Conservation (phyloP, 2,329 filamentous ascomycete genomes). For the Colletotrichum costaricense region DNA sequence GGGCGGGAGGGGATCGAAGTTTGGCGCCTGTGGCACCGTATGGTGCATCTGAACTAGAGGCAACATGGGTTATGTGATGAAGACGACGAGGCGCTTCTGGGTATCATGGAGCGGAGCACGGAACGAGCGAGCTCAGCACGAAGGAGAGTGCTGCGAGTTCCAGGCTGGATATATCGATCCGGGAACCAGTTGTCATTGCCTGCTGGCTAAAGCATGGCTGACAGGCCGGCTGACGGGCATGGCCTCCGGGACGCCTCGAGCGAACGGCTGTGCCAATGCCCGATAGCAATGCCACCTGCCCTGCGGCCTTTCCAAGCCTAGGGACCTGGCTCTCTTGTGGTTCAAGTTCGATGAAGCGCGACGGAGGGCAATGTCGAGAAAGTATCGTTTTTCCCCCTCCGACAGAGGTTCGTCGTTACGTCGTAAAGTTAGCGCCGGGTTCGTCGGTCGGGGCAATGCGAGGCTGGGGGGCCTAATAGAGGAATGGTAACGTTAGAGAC, state of each 20-base stretch:
- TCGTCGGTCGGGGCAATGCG: not conserved
- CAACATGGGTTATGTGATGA: slow-evolving; percentile 52
- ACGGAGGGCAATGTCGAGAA: not conserved
- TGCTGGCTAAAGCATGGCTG: slow-evolving; percentile 56
- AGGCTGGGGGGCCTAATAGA: not conserved
- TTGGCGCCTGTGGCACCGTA: slow-evolving; percentile 58
- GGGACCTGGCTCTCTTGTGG: not conserved
- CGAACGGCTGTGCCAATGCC: slow-evolving; percentile 32
- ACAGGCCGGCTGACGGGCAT: slow-evolving; percentile 52
- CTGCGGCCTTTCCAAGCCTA: slow-evolving; percentile 7
- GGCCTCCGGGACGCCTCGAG: slow-evolving; percentile 52
- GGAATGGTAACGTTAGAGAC: slow-evolving; percentile 2
- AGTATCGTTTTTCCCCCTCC: not conserved
- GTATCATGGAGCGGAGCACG: not conserved
- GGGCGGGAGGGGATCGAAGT: slow-evolving; percentile 50
- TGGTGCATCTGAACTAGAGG: slow-evolving; percentile 64
- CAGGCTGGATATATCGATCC: slow-evolving; percentile 27
- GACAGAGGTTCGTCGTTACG: not conserved
- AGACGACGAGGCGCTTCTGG: slow-evolving; percentile 21
- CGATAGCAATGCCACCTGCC: slow-evolving; percentile 33
- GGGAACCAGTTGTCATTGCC: slow-evolving; percentile 52
- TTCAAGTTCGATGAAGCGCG: not conserved
- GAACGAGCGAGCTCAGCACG: slow-evolving; percentile 5
- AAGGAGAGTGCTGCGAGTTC: slow-evolving; percentile 42
- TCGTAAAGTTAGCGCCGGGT: not conserved